Base-by-base conservation (phyloP, 352 stramenopile genomes). In the Phytopythium cucurbitacearum region DNA sequence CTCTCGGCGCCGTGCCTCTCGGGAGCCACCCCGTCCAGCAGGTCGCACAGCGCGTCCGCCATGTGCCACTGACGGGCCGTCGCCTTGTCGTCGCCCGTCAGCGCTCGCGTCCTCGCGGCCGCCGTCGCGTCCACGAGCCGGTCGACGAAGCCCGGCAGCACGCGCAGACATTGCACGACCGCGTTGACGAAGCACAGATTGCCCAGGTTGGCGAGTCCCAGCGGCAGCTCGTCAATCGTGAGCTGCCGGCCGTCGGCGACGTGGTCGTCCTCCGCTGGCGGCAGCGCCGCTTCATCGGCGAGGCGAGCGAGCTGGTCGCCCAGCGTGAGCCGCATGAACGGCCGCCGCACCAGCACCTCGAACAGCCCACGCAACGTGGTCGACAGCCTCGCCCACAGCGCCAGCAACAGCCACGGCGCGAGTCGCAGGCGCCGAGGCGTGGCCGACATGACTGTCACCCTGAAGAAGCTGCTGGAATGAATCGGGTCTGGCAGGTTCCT, bases 141-240 rank as follows among this genome's bases (percentile, higher is more conserved):
- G 34, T 70, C 53, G 16, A 65, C 42, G 43, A 90, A 85, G n/a
- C 48, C 68, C 7, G 79, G 73, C 2, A 80, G 42, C 35, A 59
- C 60, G 0, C 59, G 61, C 5, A 92, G 62, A 56, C 79, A 92
- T 51, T 90, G 79, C 15, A 90, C 39, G 11, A 89, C 73, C n/a
- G 81, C 73, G 53, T 86, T 90, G 34, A 85, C 64, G 62, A 91
- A 91, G 67, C 81, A 92, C 48, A 74, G 73, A 43, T 92, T 90
- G 54, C 78, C 77, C 51, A 59, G 71, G 59, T 92, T 92, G n/a
- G 61, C 48, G 1, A 91, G 67, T 7, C 78, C 78, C 1, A 56
- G 53, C 41, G 69, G 67, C 13, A 67, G 11, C 44, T 52, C 38
- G 13, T 32, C 41, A 28, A 7, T 45, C 33, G 35, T 45, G 13